A percentile compares a stretch with the other conserved stretches of the same genome.
Conservation (phyloP, 345 rosid species). For the Melaleuca quinquenervia region DNA sequence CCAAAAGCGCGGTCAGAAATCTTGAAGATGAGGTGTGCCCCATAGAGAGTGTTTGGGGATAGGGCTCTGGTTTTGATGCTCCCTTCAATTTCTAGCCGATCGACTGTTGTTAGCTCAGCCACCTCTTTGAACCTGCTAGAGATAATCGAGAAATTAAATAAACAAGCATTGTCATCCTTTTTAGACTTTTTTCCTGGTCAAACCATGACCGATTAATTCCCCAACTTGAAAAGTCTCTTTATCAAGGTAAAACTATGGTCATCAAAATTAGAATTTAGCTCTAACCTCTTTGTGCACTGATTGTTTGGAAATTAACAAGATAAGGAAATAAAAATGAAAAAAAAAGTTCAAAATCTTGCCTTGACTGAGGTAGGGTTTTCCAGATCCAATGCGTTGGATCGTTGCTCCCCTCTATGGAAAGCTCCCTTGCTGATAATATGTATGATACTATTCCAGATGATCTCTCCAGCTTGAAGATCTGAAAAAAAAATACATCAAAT, state of each 20-base stretch:
- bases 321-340: neutral
- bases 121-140: slow-evolving; percentile 21
- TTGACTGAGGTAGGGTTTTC: slow-evolving; percentile 36
- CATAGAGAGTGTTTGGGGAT: slow-evolving; percentile 38
- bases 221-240: neutral
- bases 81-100: slow-evolving; percentile 25
- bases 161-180: neutral
- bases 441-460: slow-evolving; percentile 29
- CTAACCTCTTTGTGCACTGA: neutral
- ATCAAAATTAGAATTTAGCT: neutral
- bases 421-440: slow-evolving; percentile 59
- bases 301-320: too few species aligned
- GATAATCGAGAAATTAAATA: neutral
- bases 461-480: slow-evolving; percentile 55
- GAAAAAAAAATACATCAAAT: neutral
- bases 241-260: neutral
- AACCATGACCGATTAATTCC: neutral
- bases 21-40: slow-evolving; percentile 35
- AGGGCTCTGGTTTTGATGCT: slow-evolving; percentile 16
- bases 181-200: neutral
- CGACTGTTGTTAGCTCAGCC: slow-evolving; percentile 17
- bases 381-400: slow-evolving; percentile 47
- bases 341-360: slow-evolving; percentile 8
- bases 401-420: slow-evolving; percentile 34
- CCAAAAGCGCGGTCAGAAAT: slow-evolving; percentile 31